A percentile compares a stretch with the other conserved stretches of the same genome.
Evolutionary conservation across 2,329 filamentous ascomycete genomes (phyloP).

Genomic region (Alternaria atra): DNA sequence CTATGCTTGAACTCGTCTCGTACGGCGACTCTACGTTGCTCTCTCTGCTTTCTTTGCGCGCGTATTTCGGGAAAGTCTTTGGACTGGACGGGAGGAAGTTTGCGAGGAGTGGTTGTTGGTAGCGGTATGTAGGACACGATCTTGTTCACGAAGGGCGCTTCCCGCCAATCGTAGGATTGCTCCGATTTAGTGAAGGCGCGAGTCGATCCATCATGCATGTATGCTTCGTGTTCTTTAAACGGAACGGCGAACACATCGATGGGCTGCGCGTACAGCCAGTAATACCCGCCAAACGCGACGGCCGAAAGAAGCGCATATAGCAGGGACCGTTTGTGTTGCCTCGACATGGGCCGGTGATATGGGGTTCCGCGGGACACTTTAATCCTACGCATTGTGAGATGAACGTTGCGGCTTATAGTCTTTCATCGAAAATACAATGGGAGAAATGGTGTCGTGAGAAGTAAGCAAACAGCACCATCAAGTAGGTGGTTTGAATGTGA

Average conservation of each 20-base stretch:
- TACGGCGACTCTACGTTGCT: constrained; percentile 50
- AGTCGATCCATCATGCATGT: constrained; percentile 43
- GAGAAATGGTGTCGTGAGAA: constrained; percentile 1
- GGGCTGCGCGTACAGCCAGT: constrained; percentile 39
- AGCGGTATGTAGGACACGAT: constrained; percentile 48
- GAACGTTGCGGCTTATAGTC: not conserved
- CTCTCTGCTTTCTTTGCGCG: constrained; percentile 33
- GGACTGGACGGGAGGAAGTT: constrained; percentile 54
- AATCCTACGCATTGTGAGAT: constrained; percentile 41
- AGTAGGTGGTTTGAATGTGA: not conserved
- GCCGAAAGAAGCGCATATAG: constrained; percentile 36
- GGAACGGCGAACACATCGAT: constrained; percentile 42
- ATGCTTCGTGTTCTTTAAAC: constrained; percentile 39
- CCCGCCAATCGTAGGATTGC: constrained; percentile 53
- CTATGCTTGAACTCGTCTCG: constrained; percentile 53
- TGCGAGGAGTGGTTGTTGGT: constrained; percentile 48
- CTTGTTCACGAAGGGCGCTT: constrained; percentile 52
- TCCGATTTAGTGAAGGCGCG: constrained; percentile 25
- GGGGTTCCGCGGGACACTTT: constrained; percentile 33
- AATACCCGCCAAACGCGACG: constrained; percentile 38
- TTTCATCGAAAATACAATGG: constrained; percentile 14
- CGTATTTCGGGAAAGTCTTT: constrained; percentile 49
- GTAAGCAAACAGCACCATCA: not conserved
- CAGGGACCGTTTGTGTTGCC: constrained; percentile 41
- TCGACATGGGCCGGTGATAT: constrained; percentile 40